Evolutionary conservation across 768 basidiomycete genomes (phyloP).

Genomic region (Mycena venus): DNA sequence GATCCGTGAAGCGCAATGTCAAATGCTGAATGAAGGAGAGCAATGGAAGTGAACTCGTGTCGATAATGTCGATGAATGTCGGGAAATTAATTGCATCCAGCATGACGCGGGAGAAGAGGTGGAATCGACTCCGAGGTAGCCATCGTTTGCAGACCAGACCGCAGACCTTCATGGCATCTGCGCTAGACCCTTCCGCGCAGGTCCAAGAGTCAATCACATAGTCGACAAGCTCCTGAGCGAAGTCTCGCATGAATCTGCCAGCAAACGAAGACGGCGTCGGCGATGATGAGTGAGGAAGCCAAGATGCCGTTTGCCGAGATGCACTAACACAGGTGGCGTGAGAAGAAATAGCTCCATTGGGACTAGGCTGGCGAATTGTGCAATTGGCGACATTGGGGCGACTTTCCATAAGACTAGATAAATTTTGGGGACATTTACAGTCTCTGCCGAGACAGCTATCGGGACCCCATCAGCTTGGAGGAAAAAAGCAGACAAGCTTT

Average conservation of each 20-base stretch:
- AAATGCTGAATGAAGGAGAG: neutral
- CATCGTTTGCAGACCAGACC: neutral
- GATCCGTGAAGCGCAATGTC: neutral
- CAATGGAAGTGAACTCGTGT: neutral
- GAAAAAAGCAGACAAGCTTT: too few relatives aligned
- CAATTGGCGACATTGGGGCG: too few relatives aligned
- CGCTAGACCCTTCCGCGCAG: neutral
- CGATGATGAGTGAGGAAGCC: too few relatives aligned
- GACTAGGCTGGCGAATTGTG: too few relatives aligned
- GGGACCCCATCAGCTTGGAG: too few relatives aligned
- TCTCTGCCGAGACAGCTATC: too few relatives aligned
- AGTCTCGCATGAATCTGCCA: neutral
- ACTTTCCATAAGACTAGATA: too few relatives aligned
- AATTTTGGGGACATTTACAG: too few relatives aligned
- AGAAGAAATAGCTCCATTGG: too few relatives aligned
- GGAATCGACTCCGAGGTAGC: neutral
- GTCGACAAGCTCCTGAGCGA: neutral
- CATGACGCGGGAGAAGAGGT: neutral
- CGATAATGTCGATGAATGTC: constrained; percentile 2
- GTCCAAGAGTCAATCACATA: neutral
- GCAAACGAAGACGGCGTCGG: neutral
- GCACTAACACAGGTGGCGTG: too few relatives aligned
- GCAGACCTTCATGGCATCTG: neutral
- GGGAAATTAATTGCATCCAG: neutral
- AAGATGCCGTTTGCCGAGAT: too few relatives aligned